Base-by-base conservation (phyloP, 176 grass and related monocot genomes). In the Chrysopogon serrulatus region DNA sequence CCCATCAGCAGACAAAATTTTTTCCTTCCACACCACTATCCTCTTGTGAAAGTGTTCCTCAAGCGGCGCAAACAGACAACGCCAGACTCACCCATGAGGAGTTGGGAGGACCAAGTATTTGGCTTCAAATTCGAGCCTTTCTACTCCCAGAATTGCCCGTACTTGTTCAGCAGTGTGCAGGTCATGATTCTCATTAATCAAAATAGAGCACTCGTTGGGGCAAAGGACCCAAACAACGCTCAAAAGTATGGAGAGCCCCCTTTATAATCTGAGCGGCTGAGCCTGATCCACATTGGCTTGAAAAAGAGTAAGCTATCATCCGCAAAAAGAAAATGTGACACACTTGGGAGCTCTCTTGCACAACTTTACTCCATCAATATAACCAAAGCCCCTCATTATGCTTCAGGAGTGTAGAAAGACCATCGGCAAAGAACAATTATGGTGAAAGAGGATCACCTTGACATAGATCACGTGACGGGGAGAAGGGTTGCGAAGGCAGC, bases 211-310 rank as follows among this genome's bases (percentile, higher is more conserved):
- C 3, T 59, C 26, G 2, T 1, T 10, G 1, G 54, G 54, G 2
- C 6, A 10, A 24, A 59, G 5, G 54, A 2, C 54, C 54, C 0
- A 23, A 24, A 8, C 54, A 59, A 1, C n/a, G 5, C 19, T 26
- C 54, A 59, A 24, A 59, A 0, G 54, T 59, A 3, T n/a, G n/a
- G n/a, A n/a, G n/a, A 1, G 6, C 19, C 21, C 5, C n/a, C n/a
- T n/a, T n/a, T n/a, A n/a, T 4, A n/a, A 2, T 6, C 23, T 56
- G 0, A 23, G 4, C 0, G 19, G 1, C 0, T 0, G 18, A 0
- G 54, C 54, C 2, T 59, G 23, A 2, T 59, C 1, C 19, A 23
- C 1, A 23, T n/a, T 26, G 0, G 54, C 54, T 8, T 3, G n/a
- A n/a, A n/a, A n/a, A n/a, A n/a, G n/a, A n/a, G n/a, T n/a, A n/a